A percentile compares a stretch with the other conserved stretches of the same genome.
These are phyloP conservation scores for Botryosphaeria agaves DNA, from an alignment of 2,329 filamentous ascomycete genomes.

Conservation along the genomic window DNA sequence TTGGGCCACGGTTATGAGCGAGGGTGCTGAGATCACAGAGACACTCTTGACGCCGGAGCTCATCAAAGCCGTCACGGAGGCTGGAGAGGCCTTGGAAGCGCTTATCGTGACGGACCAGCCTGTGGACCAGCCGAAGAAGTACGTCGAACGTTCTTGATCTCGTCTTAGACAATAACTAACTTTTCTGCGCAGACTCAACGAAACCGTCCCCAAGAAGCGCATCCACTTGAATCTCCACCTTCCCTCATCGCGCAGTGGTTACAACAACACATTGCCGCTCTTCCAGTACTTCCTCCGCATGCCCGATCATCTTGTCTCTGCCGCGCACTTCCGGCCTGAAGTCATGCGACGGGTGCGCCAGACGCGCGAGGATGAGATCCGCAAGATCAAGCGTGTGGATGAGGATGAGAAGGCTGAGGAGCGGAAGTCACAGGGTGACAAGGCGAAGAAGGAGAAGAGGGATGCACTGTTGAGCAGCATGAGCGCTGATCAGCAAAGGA, in stretches of 20 bases:
- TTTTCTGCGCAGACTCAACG: slow-evolving; percentile 48
- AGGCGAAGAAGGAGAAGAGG: slow-evolving; percentile 64
- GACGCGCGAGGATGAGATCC: slow-evolving; percentile 64
- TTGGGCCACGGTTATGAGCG: slow-evolving; percentile 91
- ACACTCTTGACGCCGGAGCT: slow-evolving; percentile 76
- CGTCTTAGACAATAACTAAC: slow-evolving; percentile 1
- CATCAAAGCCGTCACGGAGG: slow-evolving; percentile 57
- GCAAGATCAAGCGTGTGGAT: slow-evolving; percentile 59
- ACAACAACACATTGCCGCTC: slow-evolving; percentile 48
- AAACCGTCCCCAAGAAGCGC: slow-evolving; percentile 73
- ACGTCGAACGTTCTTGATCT: slow-evolving; percentile 18
- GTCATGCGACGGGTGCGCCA: slow-evolving; percentile 68
- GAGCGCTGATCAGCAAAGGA: slow-evolving; percentile 39
- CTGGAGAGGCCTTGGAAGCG: slow-evolving; percentile 70
- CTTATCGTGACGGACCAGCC: slow-evolving; percentile 84
- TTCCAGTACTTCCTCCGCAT: slow-evolving; percentile 71
- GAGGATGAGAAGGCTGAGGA: slow-evolving; percentile 55
- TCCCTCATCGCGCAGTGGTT: slow-evolving; percentile 37
- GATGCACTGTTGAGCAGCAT: slow-evolving; percentile 52
- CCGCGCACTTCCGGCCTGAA: slow-evolving; percentile 73
- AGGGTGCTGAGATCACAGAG: slow-evolving; percentile 89
- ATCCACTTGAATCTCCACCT: slow-evolving; percentile 59
- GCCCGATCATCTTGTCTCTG: slow-evolving; percentile 61
- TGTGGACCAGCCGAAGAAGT: slow-evolving; percentile 71
- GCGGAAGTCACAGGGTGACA: slow-evolving; percentile 34